Evolutionary conservation across 148 eudicot species (phyloP), one percentile per base, ranked within the genome.

Genomic region (Camellia japonica): DNA sequence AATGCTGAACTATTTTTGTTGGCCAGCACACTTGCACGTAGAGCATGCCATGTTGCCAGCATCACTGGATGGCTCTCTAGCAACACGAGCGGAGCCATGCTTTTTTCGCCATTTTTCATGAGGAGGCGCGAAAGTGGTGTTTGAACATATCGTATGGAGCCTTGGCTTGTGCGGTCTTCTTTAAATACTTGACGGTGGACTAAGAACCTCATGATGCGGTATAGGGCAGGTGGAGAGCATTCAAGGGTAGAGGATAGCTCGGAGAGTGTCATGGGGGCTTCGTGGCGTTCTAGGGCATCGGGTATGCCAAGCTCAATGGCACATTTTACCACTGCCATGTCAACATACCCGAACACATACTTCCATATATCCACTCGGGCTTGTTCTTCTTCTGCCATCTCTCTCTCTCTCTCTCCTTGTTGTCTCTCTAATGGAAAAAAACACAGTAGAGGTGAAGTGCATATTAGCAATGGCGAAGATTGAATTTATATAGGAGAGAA

Each of bases 301-400:
- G 91, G 77, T 74, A 92, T 85, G 1, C 90, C 88, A 2, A 92
- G 89, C 78, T 90, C 93, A 41, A 92, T 83, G 42, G 86, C 93
- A 79, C 95, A 92, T 80, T 87, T 90, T n/a, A 87, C 85, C 0
- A 85, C 86, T 18, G 92, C 94, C 86, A n/a, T 85, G 52, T 84
- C 89, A 2, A 83, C 78, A 75, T 87, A 92, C 6, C 93, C 95
- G 81, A 84, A 86, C 5, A 86, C 83, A 67, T 83, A 84, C 71
- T 76, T 89, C 94, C 91, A 91, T 10, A 91, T 86, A 2, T 86
- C 84, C 13, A 82, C 67, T 59, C 71, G 60, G 52, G 91, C 91
- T 78, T 84, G 71, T 47, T 74, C 86, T 76, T 83, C 90, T 82
- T 82, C 87, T 41, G 73, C 74, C 43, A 30, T 71, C 59, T 65